phyloP scores from a whole-genome alignment of 1,284 basidiomycete genomes.

The Fomes fomentarius region DNA sequence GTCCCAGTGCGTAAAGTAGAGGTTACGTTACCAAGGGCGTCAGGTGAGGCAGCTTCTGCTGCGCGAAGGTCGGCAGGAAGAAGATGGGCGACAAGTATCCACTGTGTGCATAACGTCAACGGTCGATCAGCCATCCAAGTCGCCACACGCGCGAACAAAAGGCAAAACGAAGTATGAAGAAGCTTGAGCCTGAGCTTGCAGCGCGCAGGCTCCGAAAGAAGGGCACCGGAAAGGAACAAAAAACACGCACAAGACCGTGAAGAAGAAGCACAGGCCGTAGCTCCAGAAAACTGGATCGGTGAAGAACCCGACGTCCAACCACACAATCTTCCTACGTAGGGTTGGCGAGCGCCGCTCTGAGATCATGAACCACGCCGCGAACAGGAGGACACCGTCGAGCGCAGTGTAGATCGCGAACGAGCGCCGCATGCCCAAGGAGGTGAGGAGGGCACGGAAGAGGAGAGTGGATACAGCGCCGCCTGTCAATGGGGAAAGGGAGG shows the following conservation, averaged over 20 bases:
- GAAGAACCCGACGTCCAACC: slow-evolving; percentile 30
- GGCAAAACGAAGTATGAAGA: background rate
- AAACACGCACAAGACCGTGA: slow-evolving; percentile 25
- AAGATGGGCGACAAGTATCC: slow-evolving; percentile 32
- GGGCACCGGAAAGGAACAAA: background rate
- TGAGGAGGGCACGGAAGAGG: slow-evolving; percentile 26
- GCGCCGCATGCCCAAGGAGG: slow-evolving; percentile 23
- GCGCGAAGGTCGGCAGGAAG: slow-evolving; percentile 28
- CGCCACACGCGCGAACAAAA: no score
- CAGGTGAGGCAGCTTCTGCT: slow-evolving; percentile 24
- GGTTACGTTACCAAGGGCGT: slow-evolving; percentile 20
- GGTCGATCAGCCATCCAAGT: no score
- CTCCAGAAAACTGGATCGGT: slow-evolving; percentile 32
- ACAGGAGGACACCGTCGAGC: slow-evolving; percentile 26
- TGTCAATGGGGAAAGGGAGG: background rate
- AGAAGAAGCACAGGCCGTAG: slow-evolving; percentile 26
- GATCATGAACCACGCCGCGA: slow-evolving; percentile 26
- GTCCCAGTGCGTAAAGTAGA: background rate
- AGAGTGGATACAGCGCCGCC: slow-evolving; percentile 28
- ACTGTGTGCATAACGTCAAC: slow-evolving; percentile 6
- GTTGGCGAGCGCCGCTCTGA: slow-evolving; percentile 24
- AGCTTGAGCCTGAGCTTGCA: background rate
- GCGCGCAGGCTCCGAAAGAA: background rate
- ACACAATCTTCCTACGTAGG: slow-evolving; percentile 21
- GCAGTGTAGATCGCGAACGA: slow-evolving; percentile 28